These are phyloP conservation scores for Amphicarpaea edgeworthii DNA, from an alignment of 306 rosid genomes.

Conservation along the genomic window DNA sequence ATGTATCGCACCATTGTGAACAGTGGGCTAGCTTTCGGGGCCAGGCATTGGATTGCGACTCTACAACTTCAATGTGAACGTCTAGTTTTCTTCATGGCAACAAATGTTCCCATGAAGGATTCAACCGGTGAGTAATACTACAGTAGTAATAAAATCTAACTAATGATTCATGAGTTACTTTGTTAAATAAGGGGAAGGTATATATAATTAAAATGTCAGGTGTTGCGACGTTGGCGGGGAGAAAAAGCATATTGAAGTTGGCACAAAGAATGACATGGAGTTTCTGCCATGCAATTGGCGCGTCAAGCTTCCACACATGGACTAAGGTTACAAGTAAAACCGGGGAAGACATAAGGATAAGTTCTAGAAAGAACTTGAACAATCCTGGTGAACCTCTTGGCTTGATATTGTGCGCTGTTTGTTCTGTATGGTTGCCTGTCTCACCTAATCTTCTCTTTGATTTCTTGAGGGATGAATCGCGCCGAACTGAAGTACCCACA, in stretches of 20 bases:
- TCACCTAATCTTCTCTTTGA: conserved; percentile 68
- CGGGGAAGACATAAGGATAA: conserved; percentile 88
- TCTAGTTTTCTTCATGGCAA: conserved; percentile 82
- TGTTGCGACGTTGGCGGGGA: conserved; percentile 91
- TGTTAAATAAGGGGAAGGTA: too few species aligned
- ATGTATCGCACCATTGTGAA: conserved; percentile 79
- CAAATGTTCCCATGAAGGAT: conserved; percentile 97
- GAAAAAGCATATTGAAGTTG: conserved; percentile 90
- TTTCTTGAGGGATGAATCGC: conserved; percentile 84
- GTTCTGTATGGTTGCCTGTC: conserved; percentile 90
- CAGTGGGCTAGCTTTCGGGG: conserved; percentile 92
- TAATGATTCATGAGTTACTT: too few species aligned
- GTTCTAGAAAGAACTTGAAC: conserved; percentile 90
- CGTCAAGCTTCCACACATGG: conserved; percentile 91
- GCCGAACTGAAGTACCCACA: conserved; percentile 75
- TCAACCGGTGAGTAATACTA: conserved; percentile 54
- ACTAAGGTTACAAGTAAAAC: conserved; percentile 77
- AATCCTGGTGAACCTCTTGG: conserved; percentile 96
- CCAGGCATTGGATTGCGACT: conserved; percentile 90
- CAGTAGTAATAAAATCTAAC: too few species aligned
- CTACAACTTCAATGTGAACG: conserved; percentile 96
- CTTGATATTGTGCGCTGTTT: conserved; percentile 88
- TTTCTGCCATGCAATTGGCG: conserved; percentile 86
- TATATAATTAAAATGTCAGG: too few species aligned
- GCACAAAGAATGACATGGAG: conserved; percentile 90